These are phyloP conservation scores for Bacterosira constricta DNA, from an alignment of 108 stramenopile genomes.

Conservation along the genomic window DNA sequence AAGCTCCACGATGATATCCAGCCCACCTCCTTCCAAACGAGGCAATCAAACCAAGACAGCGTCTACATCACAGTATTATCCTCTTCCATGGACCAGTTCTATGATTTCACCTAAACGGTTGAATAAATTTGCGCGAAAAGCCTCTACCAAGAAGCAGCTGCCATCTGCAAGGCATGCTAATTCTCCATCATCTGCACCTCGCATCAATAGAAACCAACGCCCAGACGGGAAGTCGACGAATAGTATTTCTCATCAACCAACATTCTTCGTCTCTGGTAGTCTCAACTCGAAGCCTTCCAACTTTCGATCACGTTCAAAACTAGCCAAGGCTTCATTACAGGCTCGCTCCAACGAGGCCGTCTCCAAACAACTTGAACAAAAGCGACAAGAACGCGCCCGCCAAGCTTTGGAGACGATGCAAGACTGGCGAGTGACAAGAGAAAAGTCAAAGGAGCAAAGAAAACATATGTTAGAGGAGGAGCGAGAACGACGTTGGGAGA, in stretches of 20 bases:
- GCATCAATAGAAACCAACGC: neutral
- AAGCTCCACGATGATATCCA: neutral
- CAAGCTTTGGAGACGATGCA: constrained; percentile 34
- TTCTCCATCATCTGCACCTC: neutral
- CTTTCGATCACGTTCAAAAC: constrained; percentile 38
- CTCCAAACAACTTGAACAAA: neutral
- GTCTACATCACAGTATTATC: neutral
- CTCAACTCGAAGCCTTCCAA: constrained; percentile 24
- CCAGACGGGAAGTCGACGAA: neutral
- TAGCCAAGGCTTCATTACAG: constrained; percentile 24
- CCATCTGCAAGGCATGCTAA: neutral
- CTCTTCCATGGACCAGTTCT: neutral
- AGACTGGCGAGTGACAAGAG: constrained; percentile 25
- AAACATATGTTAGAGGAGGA: constrained; percentile 24
- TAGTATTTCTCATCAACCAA: neutral
- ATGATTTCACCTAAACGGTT: neutral
- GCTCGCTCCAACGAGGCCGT: constrained; percentile 30
- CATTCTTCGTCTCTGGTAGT: constrained; percentile 35
- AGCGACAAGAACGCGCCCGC: constrained; percentile 26
- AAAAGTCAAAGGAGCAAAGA: constrained; percentile 22
- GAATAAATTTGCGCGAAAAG: too few species aligned
- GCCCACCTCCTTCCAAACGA: neutral
- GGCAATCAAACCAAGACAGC: neutral
- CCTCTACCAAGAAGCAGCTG: neutral
- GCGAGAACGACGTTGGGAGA: constrained; percentile 1